Evolutionary conservation across 495 filamentous ascomycete genomes (phyloP).

Genomic region (Hypoxylon crocopeplum): DNA sequence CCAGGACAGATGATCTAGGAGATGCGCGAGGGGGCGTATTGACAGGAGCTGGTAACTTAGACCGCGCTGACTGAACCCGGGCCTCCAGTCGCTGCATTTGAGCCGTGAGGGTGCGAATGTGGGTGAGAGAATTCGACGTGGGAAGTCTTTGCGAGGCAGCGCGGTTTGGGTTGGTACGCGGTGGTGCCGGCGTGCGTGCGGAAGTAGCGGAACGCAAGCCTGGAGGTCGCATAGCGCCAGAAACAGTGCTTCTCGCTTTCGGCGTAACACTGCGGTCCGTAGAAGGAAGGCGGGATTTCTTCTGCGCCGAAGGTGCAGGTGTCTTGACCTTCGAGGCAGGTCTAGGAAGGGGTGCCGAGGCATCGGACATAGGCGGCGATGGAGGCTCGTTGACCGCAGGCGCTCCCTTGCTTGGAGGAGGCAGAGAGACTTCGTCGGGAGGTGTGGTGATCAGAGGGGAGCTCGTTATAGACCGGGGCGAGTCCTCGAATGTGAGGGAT

Average conservation of each 20-base stretch:
- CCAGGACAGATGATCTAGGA: constrained; percentile 64
- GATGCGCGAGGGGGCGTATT: constrained; percentile 82
- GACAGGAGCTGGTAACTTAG: constrained; percentile 83
- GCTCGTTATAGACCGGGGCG: constrained; percentile 67
- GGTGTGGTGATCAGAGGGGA: constrained; percentile 76
- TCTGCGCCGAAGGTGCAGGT: constrained; percentile 42
- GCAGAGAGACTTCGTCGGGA: constrained; percentile 67
- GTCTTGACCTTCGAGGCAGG: constrained; percentile 43
- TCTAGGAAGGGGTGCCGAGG: constrained; percentile 68
- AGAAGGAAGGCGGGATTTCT: constrained; percentile 55
- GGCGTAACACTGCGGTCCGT: constrained; percentile 58
- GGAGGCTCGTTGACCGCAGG: constrained; percentile 57
- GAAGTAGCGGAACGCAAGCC: constrained; percentile 45
- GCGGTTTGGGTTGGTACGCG: constrained; percentile 42
- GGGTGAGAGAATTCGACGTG: constrained; percentile 84
- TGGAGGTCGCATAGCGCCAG: constrained; percentile 42
- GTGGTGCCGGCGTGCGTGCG: constrained; percentile 42
- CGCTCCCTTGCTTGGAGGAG: constrained; percentile 45
- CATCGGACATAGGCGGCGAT: constrained; percentile 75
- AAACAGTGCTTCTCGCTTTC: constrained; percentile 48
- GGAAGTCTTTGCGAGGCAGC: constrained; percentile 61
- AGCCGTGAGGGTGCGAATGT: constrained; percentile 89
- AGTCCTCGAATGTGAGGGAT: constrained; percentile 64
- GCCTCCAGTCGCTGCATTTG: constrained; percentile 97
- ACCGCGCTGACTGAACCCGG: constrained; percentile 89